Conservation (phyloP, 305 asterid species). For the Withania somnifera region DNA sequence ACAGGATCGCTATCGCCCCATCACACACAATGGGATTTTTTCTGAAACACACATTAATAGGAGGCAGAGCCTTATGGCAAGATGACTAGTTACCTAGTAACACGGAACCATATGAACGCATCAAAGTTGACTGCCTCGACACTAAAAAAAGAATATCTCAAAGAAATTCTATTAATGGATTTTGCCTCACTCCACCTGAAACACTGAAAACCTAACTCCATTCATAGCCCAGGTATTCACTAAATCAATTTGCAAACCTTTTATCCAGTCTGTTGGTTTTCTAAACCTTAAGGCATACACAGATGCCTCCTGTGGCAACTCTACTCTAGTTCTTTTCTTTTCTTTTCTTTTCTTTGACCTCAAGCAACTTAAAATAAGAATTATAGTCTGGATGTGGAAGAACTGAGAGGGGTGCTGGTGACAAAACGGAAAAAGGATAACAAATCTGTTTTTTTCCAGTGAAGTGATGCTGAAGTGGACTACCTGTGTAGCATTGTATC, state of each 20-base stretch:
- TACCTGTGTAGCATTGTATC: background rate
- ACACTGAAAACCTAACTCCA: background rate
- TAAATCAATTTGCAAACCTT: background rate
- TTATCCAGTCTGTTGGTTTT: background rate
- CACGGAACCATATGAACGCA: background rate
- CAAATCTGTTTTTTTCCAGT: background rate
- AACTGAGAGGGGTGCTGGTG: background rate
- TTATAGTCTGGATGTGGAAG: background rate
- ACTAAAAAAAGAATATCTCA: background rate
- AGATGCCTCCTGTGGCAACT: background rate
- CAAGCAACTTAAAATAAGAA: background rate
- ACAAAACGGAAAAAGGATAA: background rate
- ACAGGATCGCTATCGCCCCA: background rate
- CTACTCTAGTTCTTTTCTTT: background rate
- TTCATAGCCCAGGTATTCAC: background rate
- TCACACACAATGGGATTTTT: background rate
- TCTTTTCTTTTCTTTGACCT: background rate
- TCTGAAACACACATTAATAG: background rate
- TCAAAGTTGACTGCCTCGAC: background rate
- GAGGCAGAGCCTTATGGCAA: background rate
- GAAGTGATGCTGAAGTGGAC: background rate
- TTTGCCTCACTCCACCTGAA: background rate
- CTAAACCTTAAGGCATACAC: background rate
- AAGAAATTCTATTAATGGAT: background rate
- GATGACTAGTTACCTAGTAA: background rate